Evolutionary conservation across 2,329 filamentous ascomycete species (phyloP).

Genomic region (Fusarium abutilonis): DNA sequence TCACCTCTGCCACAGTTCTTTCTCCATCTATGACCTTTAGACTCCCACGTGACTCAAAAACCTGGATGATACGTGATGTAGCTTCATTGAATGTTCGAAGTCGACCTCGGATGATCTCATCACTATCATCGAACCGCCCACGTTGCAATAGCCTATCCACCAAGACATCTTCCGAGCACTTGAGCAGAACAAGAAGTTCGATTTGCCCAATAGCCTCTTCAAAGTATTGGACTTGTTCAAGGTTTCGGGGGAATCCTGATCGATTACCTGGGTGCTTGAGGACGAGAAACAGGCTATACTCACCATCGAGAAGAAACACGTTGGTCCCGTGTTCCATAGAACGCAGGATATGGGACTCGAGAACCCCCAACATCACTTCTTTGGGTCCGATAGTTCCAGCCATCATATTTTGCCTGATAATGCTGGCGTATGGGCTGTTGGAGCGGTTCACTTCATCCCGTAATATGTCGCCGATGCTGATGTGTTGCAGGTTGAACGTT

Average conservation of each 20-base stretch:
- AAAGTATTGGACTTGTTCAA: neutral
- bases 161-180: slow-evolving; percentile 1
- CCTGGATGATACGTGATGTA: neutral
- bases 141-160: neutral
- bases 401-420: neutral
- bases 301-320: neutral
- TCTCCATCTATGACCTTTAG: neutral
- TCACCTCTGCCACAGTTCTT: neutral
- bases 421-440: neutral
- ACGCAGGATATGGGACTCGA: neutral
- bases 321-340: neutral
- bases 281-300: neutral
- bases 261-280: neutral
- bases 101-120: neutral
- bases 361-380: neutral
- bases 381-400: neutral
- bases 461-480: neutral
- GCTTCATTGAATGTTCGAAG: neutral
- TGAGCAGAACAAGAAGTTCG: neutral
- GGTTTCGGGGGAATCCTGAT: neutral
- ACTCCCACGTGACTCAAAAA: neutral
- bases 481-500: neutral
- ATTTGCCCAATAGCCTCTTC: neutral
- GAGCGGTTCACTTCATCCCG: neutral
- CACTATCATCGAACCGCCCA: neutral